Conservation (phyloP, 371 early-diverging fungal species). For the Syncephalastrum contaminatum region DNA sequence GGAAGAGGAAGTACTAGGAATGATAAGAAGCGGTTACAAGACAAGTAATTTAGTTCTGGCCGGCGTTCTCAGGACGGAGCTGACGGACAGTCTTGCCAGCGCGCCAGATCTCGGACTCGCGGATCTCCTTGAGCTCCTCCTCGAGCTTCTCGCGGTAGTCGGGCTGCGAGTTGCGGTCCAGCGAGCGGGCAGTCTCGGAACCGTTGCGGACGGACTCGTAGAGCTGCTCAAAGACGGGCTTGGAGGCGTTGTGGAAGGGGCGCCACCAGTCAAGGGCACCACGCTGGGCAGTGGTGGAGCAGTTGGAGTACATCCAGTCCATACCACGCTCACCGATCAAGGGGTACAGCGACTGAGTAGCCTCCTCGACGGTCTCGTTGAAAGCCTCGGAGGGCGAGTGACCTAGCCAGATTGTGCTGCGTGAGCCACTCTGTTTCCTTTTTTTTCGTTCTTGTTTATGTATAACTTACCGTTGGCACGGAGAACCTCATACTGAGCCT, state of each 20-base stretch:
- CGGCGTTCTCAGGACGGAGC: constrained; percentile 78
- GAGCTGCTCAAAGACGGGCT: constrained; percentile 92
- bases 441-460: background rate
- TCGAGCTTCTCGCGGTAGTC: constrained; percentile 94
- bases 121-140: constrained; percentile 85
- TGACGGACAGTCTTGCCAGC: constrained; percentile 90
- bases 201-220: constrained; percentile 90
- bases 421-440: background rate
- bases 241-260: constrained; percentile 89
- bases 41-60: constrained; percentile 27
- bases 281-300: constrained; percentile 93
- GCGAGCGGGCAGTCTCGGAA: constrained; percentile 84
- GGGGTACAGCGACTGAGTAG: constrained; percentile 96
- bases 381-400: constrained; percentile 98
- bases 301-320: constrained; percentile 97
- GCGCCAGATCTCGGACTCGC: constrained; percentile 62
- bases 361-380: constrained; percentile 99
- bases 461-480: constrained; percentile 72
- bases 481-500: constrained; percentile 96
- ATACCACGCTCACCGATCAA: constrained; percentile 96
- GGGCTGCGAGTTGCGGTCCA: constrained; percentile 85
- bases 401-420: constrained; percentile 20
- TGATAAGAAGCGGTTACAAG: no score
- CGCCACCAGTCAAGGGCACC: constrained; percentile 98
- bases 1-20: no score